Base-by-base conservation (phyloP, 805 yeast genomes). In the Zygosaccharomyces rouxii region DNA sequence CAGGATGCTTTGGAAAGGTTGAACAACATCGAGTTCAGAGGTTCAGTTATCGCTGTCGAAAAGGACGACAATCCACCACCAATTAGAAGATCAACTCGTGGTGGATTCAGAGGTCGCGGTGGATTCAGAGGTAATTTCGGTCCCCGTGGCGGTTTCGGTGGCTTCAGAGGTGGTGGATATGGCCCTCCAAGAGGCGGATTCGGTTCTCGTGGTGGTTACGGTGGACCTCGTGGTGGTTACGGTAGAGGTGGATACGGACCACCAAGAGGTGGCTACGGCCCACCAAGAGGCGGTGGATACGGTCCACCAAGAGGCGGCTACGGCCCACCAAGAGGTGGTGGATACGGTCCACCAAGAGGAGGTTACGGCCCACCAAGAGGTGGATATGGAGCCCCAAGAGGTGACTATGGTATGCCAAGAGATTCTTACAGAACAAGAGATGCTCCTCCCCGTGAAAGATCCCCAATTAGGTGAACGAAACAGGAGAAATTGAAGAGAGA, bases 1-100 rank as follows among this genome's bases (percentile, higher is more conserved):
- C 83, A 75, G 48, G 76, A 77, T 54, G 94, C 97, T 40, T 70
- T 92, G 57, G 79, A 80, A 49, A 79, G 83, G 63, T 75, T 87
- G 61, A 87, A 87, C 68, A 83, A 80, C 57, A 73, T 79, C 51
- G 84, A 85, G 52, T 81, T 77, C 71, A 83, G 83, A 64, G 94
- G 94, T 59, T 67, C 81, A 46, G 72, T 80, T 51, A 73, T 88
- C 49, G 71, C 81, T 44, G 87, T 86, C 51, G 96, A 88, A 70
- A 88, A 84, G 69, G 97, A 89, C 59, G 77, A 74, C 59, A 68
- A 66, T 69, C 77, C 71, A 60, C 80, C 77, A 53, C 73, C 77
- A 57, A 67, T 74, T 49, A 71, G 78, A 62, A 67, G 70, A 57
- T 78, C 78, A 45, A 69, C 72, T 42, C 61, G 73, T 64, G 77